Evolutionary conservation across 495 filamentous ascomycete species (phyloP).

Genomic region (Acidomyces sp.): DNA sequence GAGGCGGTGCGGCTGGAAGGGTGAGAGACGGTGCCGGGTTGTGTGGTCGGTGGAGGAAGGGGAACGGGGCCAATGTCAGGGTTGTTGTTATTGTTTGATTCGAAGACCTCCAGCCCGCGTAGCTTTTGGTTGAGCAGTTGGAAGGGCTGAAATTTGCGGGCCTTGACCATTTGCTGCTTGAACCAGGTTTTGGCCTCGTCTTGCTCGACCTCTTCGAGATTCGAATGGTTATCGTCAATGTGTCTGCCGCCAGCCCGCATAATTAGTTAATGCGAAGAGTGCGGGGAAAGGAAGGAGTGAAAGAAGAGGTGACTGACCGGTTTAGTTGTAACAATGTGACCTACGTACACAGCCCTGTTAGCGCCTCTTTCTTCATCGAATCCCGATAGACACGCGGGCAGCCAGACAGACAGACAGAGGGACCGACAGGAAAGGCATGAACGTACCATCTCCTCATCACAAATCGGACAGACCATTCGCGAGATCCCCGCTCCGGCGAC

Average conservation of each 20-base stretch:
- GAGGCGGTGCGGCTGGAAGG: constrained; percentile 27
- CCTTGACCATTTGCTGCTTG: constrained; percentile 87
- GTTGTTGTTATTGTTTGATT: constrained; percentile 78
- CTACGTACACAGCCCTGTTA: too few species aligned
- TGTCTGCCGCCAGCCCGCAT: constrained; percentile 41
- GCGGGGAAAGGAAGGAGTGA: too few species aligned
- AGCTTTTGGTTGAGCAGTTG: constrained; percentile 89
- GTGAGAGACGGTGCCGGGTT: constrained; percentile 8
- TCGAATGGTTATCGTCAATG: constrained; percentile 85
- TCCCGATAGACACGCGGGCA: too few species aligned
- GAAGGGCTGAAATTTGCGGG: constrained; percentile 88
- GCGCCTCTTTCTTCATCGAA: too few species aligned
- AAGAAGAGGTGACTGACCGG: too few species aligned
- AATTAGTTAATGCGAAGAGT: neutral
- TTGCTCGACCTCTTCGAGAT: constrained; percentile 84
- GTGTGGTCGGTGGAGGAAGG: neutral
- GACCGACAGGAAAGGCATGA: too few species aligned
- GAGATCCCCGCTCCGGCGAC: constrained; percentile 42
- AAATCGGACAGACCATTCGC: constrained; percentile 82
- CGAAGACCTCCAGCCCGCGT: constrained; percentile 93
- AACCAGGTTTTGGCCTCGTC: constrained; percentile 99
- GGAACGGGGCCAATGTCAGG: too few species aligned
- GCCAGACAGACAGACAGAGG: too few species aligned
- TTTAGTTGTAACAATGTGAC: too few species aligned
- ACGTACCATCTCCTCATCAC: constrained; percentile 85